Evolutionary conservation across 2,329 filamentous ascomycete species (phyloP).

Genomic region (Rhinocladiella similis): DNA sequence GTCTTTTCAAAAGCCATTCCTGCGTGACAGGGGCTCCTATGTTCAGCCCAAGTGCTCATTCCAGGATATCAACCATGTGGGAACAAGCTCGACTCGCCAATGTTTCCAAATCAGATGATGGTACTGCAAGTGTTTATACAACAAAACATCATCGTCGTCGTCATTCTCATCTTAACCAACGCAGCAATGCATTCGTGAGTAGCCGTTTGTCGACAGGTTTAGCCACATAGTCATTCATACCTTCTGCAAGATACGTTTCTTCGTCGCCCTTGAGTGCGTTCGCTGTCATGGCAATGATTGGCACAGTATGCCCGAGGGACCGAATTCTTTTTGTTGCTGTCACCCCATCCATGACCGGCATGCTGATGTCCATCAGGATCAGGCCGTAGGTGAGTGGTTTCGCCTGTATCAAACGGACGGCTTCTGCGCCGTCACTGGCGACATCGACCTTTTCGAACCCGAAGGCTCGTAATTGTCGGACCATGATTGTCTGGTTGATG

Average conservation of each 20-base stretch:
- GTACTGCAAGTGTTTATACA: no score
- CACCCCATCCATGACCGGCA: constrained; percentile 40
- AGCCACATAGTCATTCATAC: constrained; percentile 37
- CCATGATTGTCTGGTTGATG: constrained; percentile 47
- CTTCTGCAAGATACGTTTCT: constrained; percentile 35
- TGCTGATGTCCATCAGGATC: constrained; percentile 35
- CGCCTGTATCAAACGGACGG: constrained; percentile 55
- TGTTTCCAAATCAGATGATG: no score
- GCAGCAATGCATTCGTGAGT: constrained; percentile 15
- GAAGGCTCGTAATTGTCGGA: constrained; percentile 59
- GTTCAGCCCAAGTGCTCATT: no score
- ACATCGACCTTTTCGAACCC: constrained; percentile 62
- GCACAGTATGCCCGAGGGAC: constrained; percentile 24
- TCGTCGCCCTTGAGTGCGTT: constrained; percentile 33
- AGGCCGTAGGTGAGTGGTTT: constrained; percentile 68
- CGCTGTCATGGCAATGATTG: constrained; percentile 37
- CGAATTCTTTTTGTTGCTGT: constrained; percentile 35
- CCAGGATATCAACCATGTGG: no score
- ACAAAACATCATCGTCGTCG: no score
- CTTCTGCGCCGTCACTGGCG: constrained; percentile 81
- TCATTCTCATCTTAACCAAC: constrained; percentile 15
- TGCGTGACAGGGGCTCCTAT: no score
- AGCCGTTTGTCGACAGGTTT: constrained; percentile 33
- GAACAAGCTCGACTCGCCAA: no score
- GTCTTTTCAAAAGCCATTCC: no score